Percentiles rank a stretch among this genome's conserved stretches.
phyloP scores from a whole-genome alignment of 2,329 filamentous ascomycete species.

The Ophiostoma australiae region DNA sequence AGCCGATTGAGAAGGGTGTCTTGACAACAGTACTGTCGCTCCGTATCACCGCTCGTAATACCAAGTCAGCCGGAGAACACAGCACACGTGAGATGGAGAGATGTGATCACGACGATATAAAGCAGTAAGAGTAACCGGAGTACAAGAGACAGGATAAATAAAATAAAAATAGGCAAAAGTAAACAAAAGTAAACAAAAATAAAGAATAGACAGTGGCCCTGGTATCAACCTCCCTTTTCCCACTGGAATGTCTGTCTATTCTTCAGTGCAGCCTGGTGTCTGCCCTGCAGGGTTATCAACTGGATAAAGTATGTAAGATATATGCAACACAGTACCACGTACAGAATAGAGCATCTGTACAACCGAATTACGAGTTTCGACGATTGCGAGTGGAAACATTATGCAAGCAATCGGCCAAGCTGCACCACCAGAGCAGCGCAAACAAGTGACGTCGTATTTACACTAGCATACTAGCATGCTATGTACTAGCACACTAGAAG shows the following conservation, averaged over 20 bases:
- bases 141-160: not conserved
- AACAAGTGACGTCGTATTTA: constrained; percentile 6
- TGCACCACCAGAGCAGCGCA: too few relatives aligned
- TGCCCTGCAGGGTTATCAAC: not conserved
- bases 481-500: too few relatives aligned
- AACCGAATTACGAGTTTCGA: not conserved
- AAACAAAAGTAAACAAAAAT: not conserved
- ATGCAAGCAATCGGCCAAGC: not conserved
- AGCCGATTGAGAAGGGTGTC: not conserved
- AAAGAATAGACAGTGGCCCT: not conserved
- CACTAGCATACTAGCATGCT: not conserved
- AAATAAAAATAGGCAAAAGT: not conserved
- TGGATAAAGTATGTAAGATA: not conserved
- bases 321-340: not conserved
- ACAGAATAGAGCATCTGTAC: not conserved
- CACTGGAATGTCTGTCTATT: not conserved
- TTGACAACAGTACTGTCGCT: not conserved
- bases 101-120: too few relatives aligned
- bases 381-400: not conserved
- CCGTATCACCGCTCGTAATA: not conserved
- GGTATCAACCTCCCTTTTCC: not conserved
- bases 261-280: not conserved
- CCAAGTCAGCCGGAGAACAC: not conserved
- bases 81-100: not conserved
- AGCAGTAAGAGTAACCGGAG: not conserved